Conservation (phyloP, 2,329 filamentous ascomycete species). For the Arthrobotrys megalospora region DNA sequence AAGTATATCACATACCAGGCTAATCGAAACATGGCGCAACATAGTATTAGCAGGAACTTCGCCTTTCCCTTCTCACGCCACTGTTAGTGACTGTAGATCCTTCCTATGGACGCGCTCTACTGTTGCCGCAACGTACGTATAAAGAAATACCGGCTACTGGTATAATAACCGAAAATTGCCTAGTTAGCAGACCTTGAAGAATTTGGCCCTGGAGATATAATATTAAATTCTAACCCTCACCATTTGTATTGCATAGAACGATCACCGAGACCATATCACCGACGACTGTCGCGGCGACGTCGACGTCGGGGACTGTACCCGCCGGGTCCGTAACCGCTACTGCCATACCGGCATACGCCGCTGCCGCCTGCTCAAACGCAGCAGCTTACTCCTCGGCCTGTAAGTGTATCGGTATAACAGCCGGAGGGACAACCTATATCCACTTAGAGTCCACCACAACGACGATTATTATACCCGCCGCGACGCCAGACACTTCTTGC, state of each 20-base stretch:
- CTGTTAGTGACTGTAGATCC: slow-evolving; percentile 36
- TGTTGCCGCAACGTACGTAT: slow-evolving; percentile 29
- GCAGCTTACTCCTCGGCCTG: slow-evolving; percentile 40
- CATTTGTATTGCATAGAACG: slow-evolving; percentile 21
- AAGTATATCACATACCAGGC: slow-evolving; percentile 2
- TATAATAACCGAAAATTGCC: background rate
- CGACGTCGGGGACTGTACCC: slow-evolving; percentile 3
- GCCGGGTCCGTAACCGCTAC: slow-evolving; percentile 12
- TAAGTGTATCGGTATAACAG: slow-evolving; percentile 33
- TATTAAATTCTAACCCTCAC: slow-evolving; percentile 13
- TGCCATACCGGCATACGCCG: slow-evolving; percentile 31
- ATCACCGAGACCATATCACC: slow-evolving; percentile 21
- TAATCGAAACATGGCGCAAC: slow-evolving; percentile 7
- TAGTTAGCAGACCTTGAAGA: background rate
- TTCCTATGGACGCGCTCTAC: slow-evolving; percentile 34
- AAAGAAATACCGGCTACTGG: background rate
- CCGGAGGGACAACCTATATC: slow-evolving; percentile 36
- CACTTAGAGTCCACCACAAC: slow-evolving; percentile 6
- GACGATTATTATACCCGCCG: slow-evolving; percentile 1
- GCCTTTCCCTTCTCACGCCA: slow-evolving; percentile 4
- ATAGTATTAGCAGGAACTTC: slow-evolving; percentile 16
- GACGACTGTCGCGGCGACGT: slow-evolving; percentile 1
- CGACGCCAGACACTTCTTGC: slow-evolving; percentile 36
- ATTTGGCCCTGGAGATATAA: background rate
- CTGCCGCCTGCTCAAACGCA: slow-evolving; percentile 21